Conservation (phyloP, 176 grass and related monocot genomes). For the Oryza meridionalis region DNA sequence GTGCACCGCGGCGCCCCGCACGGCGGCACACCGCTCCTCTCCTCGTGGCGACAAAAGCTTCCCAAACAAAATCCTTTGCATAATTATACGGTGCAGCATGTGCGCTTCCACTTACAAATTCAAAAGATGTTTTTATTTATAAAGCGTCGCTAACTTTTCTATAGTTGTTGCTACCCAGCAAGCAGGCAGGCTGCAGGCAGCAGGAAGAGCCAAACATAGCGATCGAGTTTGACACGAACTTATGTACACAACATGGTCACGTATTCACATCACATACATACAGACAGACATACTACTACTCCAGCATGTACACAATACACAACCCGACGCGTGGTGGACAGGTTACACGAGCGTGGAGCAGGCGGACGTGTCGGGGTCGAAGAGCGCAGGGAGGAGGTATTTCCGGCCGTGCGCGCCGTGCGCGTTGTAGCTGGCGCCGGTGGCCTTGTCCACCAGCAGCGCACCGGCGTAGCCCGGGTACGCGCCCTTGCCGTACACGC, state of each 20-base stretch:
- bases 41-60: no score
- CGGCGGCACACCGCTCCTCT: no score
- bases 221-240: background rate
- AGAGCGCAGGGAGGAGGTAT: constrained; percentile 60
- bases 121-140: background rate
- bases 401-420: constrained; percentile 62
- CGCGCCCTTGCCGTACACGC: constrained; percentile 68
- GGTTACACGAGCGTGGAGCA: constrained; percentile 65
- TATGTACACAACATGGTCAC: background rate
- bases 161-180: background rate
- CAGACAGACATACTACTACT: background rate
- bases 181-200: background rate
- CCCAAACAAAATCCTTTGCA: no score
- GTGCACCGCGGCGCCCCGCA: background rate
- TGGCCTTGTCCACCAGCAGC: constrained; percentile 50
- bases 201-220: background rate
- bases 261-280: background rate
- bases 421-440: constrained; percentile 70
- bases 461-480: constrained; percentile 64
- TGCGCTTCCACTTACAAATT: background rate
- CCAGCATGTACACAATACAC: background rate
- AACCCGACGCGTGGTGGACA: background rate
- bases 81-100: background rate
- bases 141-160: background rate
- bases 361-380: constrained; percentile 54